These are phyloP conservation scores for Camellia sinensis DNA, from an alignment of 148 eudicot genomes.

Conservation along the genomic window DNA sequence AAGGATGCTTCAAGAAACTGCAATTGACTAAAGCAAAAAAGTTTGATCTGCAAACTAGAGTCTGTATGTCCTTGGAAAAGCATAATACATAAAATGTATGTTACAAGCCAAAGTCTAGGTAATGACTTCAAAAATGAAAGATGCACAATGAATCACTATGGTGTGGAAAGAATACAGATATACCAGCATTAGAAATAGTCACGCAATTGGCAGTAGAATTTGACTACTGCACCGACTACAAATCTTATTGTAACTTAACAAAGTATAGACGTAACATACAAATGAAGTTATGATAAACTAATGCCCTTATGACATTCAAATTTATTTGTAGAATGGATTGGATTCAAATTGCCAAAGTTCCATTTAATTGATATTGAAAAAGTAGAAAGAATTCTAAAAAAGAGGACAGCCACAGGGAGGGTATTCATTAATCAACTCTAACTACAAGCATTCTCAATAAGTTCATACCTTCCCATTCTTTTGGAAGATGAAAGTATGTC, in stretches of 20 bases:
- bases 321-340: too few relatives aligned
- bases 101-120: neutral
- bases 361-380: neutral
- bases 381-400: neutral
- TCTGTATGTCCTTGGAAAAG: neutral
- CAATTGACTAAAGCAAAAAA: neutral
- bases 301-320: too few relatives aligned
- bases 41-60: neutral
- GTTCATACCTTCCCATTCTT: conserved; percentile 82
- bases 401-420: neutral
- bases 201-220: neutral
- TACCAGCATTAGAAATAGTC: neutral
- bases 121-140: neutral
- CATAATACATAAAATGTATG: neutral
- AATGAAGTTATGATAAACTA: neutral
- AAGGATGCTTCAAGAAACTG: conserved; percentile 1
- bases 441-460: conserved; percentile 2
- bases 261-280: neutral
- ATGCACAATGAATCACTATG: neutral
- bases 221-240: neutral
- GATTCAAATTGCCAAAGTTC: too few relatives aligned
- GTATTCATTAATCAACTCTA: too few relatives aligned
- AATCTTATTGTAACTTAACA: neutral
- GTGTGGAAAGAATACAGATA: neutral
- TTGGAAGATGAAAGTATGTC: conserved; percentile 64